A percentile compares a stretch with the other conserved stretches of the same genome.
Conservation (phyloP, 2,329 filamentous ascomycete species). For the Exophiala sideris region DNA sequence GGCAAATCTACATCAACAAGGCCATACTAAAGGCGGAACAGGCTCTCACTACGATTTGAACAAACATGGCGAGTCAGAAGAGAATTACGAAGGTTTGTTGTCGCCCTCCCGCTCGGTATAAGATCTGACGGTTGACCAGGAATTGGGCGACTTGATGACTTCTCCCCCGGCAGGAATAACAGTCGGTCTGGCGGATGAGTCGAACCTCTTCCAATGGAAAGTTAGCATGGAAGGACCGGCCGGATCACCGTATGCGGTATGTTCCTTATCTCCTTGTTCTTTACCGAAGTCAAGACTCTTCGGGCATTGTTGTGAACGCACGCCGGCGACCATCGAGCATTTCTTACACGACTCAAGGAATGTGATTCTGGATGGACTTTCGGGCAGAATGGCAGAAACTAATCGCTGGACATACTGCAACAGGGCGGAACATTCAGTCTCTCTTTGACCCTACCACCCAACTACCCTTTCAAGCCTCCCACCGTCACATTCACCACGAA, state of each 20-base stretch:
- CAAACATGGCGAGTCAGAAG: conserved; percentile 37
- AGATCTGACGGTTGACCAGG: conserved; percentile 41
- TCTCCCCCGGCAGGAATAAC: conserved; percentile 56
- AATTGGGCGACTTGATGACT: conserved; percentile 56
- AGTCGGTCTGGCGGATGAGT: conserved; percentile 58
- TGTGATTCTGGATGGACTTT: too few species aligned
- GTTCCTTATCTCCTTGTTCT: conserved; percentile 27
- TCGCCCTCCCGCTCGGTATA: not conserved
- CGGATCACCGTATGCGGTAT: conserved; percentile 62
- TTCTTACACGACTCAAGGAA: too few species aligned
- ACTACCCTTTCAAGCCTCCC: conserved; percentile 90
- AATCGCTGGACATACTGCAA: not conserved
- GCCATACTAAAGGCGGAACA: not conserved
- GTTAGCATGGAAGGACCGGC: conserved; percentile 64
- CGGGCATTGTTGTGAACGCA: too few species aligned
- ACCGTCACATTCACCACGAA: conserved; percentile 77
- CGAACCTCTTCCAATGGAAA: conserved; percentile 66
- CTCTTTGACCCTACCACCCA: conserved; percentile 66
- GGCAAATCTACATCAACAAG: not conserved
- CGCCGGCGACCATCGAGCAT: too few species aligned
- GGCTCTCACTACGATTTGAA: not conserved
- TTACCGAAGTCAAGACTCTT: not conserved
- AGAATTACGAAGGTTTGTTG: conserved; percentile 45
- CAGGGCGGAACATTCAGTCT: conserved; percentile 72
- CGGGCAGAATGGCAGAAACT: not conserved